Base-by-base conservation (phyloP, 2,329 filamentous ascomycete genomes). In the Xylariaceae sp. region DNA sequence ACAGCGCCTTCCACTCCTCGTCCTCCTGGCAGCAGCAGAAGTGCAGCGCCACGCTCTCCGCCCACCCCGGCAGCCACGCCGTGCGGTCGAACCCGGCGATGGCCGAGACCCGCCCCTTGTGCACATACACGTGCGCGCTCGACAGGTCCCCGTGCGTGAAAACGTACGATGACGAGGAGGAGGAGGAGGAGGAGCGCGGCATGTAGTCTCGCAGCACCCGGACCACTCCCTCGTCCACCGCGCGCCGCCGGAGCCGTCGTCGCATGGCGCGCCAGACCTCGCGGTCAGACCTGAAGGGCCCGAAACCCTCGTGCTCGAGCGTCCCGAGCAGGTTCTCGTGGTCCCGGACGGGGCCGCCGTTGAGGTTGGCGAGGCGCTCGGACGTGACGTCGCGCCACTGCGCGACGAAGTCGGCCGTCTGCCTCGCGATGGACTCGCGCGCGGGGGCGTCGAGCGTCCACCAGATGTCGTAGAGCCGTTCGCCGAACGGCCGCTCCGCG, bases 91-190 rank as follows among this genome's bases (percentile, higher is more conserved):
- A 48, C 15, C 54, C 54, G n/a, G 47, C 38, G 15, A 57, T 53
- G 3, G 47, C 47, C 7, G 45, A 37, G 0, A 59, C 53, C 4
- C 47, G 48, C 3, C 48, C 24, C 9, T 39, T 39, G 3, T 57
- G 40, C 15, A 52, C 19, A 8, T 35, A 35, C 15, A 60, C 50
- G 37, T 59, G 58, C 11, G 38, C 22, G 18, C 40, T 44, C 9
- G 55, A 58, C 31, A 60, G 34, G 36, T 60, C 52, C 22, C 57
- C 57, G 30, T 60, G 57, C 15, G 57, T 59, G 15, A 60, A 41
- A 1, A 54, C 47, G 22, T 26, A 26, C 22, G 6, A 6, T 11
- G 6, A 11, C 22, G 22, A 6, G 22, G 6, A n/a, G n/a, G n/a
- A n/a, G 30, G 48, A 56, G 1, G 55, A 51, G 3, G 46, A 39